Base-by-base conservation (phyloP, 192 early-diverging fungal genomes). In the Backusella australiensis region DNA sequence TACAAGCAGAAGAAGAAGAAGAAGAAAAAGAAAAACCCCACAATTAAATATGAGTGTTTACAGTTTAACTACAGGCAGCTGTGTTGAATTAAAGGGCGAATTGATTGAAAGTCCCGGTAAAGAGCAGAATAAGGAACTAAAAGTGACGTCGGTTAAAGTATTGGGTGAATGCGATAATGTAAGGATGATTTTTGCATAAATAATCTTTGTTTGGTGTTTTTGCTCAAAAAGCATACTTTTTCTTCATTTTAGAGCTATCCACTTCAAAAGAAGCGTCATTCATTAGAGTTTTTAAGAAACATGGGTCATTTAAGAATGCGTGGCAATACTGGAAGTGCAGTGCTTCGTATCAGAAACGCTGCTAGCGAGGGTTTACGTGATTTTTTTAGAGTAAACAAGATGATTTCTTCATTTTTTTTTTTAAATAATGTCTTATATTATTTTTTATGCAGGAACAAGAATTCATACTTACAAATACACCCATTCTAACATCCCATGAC, bases 201-300 rank as follows among this genome's bases (percentile, higher is more conserved):
- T 72, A 14, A 66, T 34, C n/a, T 34, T 32, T 32, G n/a, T 32
- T 32, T 32, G 32, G 32, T 32, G n/a, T 5, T 34, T 32, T 32
- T 32, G 65, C 26, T 71, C 42, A 77, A 34, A 3, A 32, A 26
- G 36, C 14, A 21, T 68, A 26, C 26, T 63, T 63, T 19, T 23
- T 5, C 4, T n/a, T n/a, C 23, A 6, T 53, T 53, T 29, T 76
- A 93, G 89, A 82, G 88, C 17, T 97, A 96, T 70, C 96, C 96
- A 3, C 80, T 97, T 63, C 93, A 95, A 82, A 97, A 97, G 84
- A 93, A 94, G 70, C 84, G 86, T 44, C 92, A 95, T 65, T 82
- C 91, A 0, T 77, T 93, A 23, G 93, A 94, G 70, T 93, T 94
- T 80, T 74, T 97, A 74, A 89, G 96, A 72, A 90, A 93, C 23